phyloP scores from a whole-genome alignment of 2,329 filamentous ascomycete species.

The Metarhizium sp. region DNA sequence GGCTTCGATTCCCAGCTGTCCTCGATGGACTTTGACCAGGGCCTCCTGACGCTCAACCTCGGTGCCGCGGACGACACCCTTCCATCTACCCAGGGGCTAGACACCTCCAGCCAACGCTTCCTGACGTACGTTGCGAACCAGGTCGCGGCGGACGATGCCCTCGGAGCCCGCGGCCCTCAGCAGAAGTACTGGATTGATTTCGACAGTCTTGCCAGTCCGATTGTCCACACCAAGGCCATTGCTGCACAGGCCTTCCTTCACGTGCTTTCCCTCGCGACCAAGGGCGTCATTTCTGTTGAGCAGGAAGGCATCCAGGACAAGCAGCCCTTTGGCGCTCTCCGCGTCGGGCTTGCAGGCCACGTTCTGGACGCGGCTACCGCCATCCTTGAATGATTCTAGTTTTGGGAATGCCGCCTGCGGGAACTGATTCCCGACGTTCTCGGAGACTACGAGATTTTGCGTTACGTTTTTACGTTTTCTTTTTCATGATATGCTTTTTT shows the following conservation, averaged over 20 bases:
- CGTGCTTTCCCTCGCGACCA: slow-evolving; percentile 60
- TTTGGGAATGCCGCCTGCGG: no score
- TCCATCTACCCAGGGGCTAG: slow-evolving; percentile 28
- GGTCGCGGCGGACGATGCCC: slow-evolving; percentile 22
- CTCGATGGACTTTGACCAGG: slow-evolving; percentile 17
- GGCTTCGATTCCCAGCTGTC: slow-evolving; percentile 24
- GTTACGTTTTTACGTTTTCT: no score
- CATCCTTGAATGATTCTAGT: neutral
- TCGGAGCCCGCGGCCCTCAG: slow-evolving; percentile 22
- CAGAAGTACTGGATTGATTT: slow-evolving; percentile 50
- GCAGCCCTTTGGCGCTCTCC: slow-evolving; percentile 36
- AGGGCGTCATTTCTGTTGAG: slow-evolving; percentile 49
- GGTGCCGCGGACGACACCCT: slow-evolving; percentile 17
- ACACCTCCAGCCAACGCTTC: slow-evolving; percentile 36
- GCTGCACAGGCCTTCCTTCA: slow-evolving; percentile 72
- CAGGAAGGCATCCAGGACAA: slow-evolving; percentile 39
- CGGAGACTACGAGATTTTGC: no score
- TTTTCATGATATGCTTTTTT: no score
- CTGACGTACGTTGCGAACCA: slow-evolving; percentile 31
- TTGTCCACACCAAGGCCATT: slow-evolving; percentile 44
- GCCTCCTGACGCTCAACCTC: slow-evolving; percentile 10
- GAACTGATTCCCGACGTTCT: no score
- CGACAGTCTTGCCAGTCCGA: slow-evolving; percentile 55
- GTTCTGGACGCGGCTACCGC: neutral
- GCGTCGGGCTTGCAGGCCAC: neutral